Evolutionary conservation across 192 early-diverging fungal species (phyloP).

Genomic region (Coemansia sp.): DNA sequence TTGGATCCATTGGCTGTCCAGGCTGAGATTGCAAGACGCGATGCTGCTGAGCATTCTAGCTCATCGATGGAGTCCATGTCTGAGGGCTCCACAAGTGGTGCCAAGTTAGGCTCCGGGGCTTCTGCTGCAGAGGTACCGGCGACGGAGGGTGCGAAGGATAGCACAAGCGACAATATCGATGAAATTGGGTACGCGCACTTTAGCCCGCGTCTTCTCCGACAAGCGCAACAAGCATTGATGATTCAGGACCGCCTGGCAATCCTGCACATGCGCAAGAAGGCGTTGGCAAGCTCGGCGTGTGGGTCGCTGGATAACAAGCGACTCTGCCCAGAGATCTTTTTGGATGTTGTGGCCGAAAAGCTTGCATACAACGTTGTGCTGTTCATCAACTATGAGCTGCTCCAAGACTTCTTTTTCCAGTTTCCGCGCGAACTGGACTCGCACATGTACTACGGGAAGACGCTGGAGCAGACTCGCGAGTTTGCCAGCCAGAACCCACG

Average conservation of each 20-base stretch:
- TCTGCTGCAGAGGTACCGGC: neutral
- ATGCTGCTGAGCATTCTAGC: slow-evolving; percentile 22
- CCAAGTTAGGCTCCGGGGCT: neutral
- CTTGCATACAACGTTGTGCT: slow-evolving; percentile 92
- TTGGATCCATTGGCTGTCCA: slow-evolving; percentile 38
- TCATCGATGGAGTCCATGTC: slow-evolving; percentile 3
- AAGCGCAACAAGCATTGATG: slow-evolving; percentile 76
- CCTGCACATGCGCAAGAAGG: slow-evolving; percentile 78
- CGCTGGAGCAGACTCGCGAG: slow-evolving; percentile 72
- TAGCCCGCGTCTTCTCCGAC: slow-evolving; percentile 71
- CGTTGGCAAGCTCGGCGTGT: slow-evolving; percentile 81
- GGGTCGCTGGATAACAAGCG: slow-evolving; percentile 76
- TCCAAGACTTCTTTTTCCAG: slow-evolving; percentile 99
- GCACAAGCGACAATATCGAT: slow-evolving; percentile 33
- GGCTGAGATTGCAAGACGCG: slow-evolving; percentile 35
- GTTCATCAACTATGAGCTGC: slow-evolving; percentile 96
- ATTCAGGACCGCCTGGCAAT: slow-evolving; percentile 75
- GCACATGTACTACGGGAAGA: slow-evolving; percentile 84
- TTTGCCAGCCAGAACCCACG: slow-evolving; percentile 91
- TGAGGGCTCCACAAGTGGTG: neutral
- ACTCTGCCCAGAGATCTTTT: slow-evolving; percentile 93
- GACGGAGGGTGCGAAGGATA: neutral
- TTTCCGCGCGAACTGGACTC: slow-evolving; percentile 94
- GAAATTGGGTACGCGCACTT: slow-evolving; percentile 65
- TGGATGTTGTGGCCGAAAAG: slow-evolving; percentile 91